Evolutionary conservation across 2,329 filamentous ascomycete genomes (phyloP), one percentile per base, ranked within the genome.

Genomic region (Colletotrichum sp.): DNA sequence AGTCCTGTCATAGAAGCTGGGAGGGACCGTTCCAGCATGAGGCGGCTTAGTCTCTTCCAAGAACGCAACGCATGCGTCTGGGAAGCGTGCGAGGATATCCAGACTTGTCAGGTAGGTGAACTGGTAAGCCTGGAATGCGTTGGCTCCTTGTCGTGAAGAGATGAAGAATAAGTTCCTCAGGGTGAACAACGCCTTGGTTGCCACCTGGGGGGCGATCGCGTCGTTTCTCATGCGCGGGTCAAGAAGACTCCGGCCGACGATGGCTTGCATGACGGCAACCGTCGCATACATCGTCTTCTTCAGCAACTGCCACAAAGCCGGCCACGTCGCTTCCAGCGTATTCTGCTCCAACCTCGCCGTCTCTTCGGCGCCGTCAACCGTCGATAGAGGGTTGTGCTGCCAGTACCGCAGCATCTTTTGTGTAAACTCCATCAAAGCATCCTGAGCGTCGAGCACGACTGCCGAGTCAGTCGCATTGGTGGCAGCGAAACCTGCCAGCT

Each of bases 71-170:
- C 92, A 90, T 32, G 94, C 90, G 13, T 88, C 86, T 0, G 93
- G 90, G 79, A 95, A 94, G n/a, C 92, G 91, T 11, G 93, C 89
- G 7, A 98, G 89, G 52, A 96, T 92, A 83, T 98, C 96, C 78
- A 98, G 92, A 5, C 95, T 93, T 1, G 95, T 92, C 27, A 98
- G 89, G 80, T 96, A 95, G 30, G 95, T 93, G 82, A 98, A 98
- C 3, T 91, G 92, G 84, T 98, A 96, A 74, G 95, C 94, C 70
- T 96, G 95, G 80, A 98, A 98, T 2, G 92, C 90, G 77, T 90
- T 91, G 72, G 93, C 92, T 25, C 94, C 93, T 71, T 95, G 90
- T 52, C 95, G 90, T 16, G 92, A 93, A 1, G 95, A 95, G 77
- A 98, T 92, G 83, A 98, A 98, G 84, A 93, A 95, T 25, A 98